Base-by-base conservation (phyloP, 2,329 filamentous ascomycete species). In the Penicillium concentricum region DNA sequence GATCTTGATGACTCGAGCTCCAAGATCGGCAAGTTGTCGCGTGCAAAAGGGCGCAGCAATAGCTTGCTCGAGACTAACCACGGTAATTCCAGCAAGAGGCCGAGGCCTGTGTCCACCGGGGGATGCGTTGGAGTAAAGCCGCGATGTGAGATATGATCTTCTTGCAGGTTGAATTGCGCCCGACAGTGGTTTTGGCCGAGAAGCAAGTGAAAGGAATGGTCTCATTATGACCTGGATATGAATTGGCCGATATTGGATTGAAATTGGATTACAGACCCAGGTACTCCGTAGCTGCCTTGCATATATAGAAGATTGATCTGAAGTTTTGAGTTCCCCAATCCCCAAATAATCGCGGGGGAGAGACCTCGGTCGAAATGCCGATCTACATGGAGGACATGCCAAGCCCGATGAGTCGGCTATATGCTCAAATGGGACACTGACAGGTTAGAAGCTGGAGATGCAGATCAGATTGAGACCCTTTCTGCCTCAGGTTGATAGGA, bases 41-140 rank as follows among this genome's bases (percentile, higher is more conserved):
- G 82, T 83, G 59, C 80, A 83, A 56, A 82, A 82, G 1, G 81
- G 81, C 0, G 80, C 81, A 0, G 81, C 79, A 59, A 84, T 81
- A 45, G 81, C 81, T 64, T 84, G 81, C 56, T 83, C 81, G 0
- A 83, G 70, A 39, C 79, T 80, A 22, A 83, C 76, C 8, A 84
- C 79, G 0, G 78, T 81, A 47, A 82, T 72, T 12, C 79, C 80
- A 22, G 76, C 70, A 3, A 78, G 69, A 2, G 76, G 74, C 9
- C 66, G 60, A 48, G 61, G 37, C 4, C 61, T 57, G 10, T 52
- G 53, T 12, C 35, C 44, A 32, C 9, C 44, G 20, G 51, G 20
- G 3, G 34, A 8, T 42, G 32, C 12, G 15, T n/a, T 59, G 3
- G 59, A 62, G 28, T 59, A 57, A 3, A 37, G 26, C 20, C 55